Evolutionary conservation across 257 asterid species (phyloP).

Genomic region (Solanum piurae): DNA sequence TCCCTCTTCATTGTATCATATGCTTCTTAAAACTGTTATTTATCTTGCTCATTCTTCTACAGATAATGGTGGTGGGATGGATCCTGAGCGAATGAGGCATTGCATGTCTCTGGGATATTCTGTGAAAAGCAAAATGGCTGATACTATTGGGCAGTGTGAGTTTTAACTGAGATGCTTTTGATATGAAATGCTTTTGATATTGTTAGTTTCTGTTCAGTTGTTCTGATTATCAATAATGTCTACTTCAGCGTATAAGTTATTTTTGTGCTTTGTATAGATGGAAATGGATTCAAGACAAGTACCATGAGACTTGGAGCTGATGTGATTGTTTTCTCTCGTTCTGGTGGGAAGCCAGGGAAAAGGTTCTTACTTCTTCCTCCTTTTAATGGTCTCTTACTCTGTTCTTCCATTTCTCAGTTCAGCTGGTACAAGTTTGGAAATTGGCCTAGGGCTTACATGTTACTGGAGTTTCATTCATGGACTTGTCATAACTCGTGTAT

Average conservation of each 20-base stretch:
- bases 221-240: neutral
- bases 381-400: neutral
- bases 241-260: slow-evolving; percentile 6
- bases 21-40: neutral
- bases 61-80: slow-evolving; percentile 98
- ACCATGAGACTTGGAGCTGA: slow-evolving; percentile 99
- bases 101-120: slow-evolving; percentile 99
- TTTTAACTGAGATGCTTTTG: neutral
- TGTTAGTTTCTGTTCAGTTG: neutral
- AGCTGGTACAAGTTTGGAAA: neutral
- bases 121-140: slow-evolving; percentile 64
- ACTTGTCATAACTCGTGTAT: neutral
- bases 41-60: neutral
- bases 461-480: neutral
- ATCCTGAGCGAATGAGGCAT: slow-evolving; percentile 79
- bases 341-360: slow-evolving; percentile 42
- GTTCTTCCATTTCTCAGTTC: neutral
- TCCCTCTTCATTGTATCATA: neutral
- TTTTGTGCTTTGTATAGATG: slow-evolving; percentile 43
- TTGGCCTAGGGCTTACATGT: neutral
- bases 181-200: neutral
- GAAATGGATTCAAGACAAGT: slow-evolving; percentile 98
- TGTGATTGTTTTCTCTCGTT: slow-evolving; percentile 89
- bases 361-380: slow-evolving; percentile 33
- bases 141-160: slow-evolving; percentile 95